Conservation (phyloP, 345 rosid genomes). For the Salix udensis region DNA sequence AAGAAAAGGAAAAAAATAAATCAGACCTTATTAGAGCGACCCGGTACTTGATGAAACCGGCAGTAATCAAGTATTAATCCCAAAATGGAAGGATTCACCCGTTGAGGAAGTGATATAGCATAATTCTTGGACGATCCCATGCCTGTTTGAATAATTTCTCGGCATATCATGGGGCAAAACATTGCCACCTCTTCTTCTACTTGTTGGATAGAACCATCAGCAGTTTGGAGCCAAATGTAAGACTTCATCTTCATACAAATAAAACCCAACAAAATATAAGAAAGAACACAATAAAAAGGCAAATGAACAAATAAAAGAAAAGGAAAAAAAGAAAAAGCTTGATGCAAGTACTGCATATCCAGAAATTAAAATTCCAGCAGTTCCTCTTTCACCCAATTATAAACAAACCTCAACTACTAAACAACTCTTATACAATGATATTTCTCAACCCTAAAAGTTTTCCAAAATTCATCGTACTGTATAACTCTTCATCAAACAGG, state of each 20-base stretch:
- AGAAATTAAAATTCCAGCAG: not conserved
- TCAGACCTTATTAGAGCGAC: conserved; percentile 70
- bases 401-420: not conserved
- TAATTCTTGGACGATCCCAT: conserved; percentile 78
- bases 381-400: not conserved
- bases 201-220: conserved; percentile 84
- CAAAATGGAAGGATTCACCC: conserved; percentile 71
- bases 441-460: not conserved
- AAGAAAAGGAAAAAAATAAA: not conserved
- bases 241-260: conserved; percentile 50
- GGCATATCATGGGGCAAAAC: conserved; percentile 89
- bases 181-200: conserved; percentile 91
- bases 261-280: conserved; percentile 12
- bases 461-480: not conserved
- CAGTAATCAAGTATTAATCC: conserved; percentile 81
- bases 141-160: conserved; percentile 64
- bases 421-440: not conserved
- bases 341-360: not conserved
- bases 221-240: conserved; percentile 82
- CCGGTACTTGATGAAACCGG: conserved; percentile 78
- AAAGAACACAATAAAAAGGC: not conserved
- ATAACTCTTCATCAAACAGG: not conserved
- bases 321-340: no score
- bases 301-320: not conserved
- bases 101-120: conserved; percentile 79